Base-by-base conservation (phyloP, 768 basidiomycete species). In the Lactarius deliciosus region DNA sequence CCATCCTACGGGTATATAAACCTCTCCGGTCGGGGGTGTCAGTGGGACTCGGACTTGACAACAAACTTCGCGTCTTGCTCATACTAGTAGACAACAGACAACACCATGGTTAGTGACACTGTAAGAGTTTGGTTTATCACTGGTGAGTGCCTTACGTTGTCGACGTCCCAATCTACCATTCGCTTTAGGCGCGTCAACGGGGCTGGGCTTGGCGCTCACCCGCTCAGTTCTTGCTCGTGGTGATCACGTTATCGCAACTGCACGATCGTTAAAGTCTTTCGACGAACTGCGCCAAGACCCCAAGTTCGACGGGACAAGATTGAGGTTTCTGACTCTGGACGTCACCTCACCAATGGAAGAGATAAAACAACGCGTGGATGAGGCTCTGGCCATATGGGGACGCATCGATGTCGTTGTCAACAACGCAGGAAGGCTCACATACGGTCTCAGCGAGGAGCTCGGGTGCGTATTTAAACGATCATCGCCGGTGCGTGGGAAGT, bases 401-500 rank as follows among this genome's bases (percentile, higher is more conserved):
- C 68, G 50, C 64, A 54, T 63, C 25, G 64, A 66, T 20, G 54
- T 60, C n/a, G 18, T 69, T 36, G 64, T 69, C 43, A 69, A 69
- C 57, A 69, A 66, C 36, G 68, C 68, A 2, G 68, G 68, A 22
- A 50, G 43, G 7, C 0, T 60, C 64, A 60, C 43, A 6, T 55
- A 28, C 38, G 64, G 60, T 18, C 34, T 15, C 20, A 54, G 34
- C 15, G 64, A 69, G 40, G 68, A 69, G 32, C 47, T 58, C 40
- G 65, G 65, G 65, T 64, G 22, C 16, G 34, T 9, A 34, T 53
- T 57, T 16, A 13, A 25, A n/a, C n/a, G n/a, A 22, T 5, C 45
- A 8, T n/a, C 36, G 6, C 56, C 13, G 6, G n/a, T 20, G 16
- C 22, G 8, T 32, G 9, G 13, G 30, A 43, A 11, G 32, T 45